A percentile compares a stretch with the other conserved stretches of the same genome.
These are phyloP conservation scores for Linum lewisii DNA, from an alignment of 345 rosid species.

Conservation along the genomic window DNA sequence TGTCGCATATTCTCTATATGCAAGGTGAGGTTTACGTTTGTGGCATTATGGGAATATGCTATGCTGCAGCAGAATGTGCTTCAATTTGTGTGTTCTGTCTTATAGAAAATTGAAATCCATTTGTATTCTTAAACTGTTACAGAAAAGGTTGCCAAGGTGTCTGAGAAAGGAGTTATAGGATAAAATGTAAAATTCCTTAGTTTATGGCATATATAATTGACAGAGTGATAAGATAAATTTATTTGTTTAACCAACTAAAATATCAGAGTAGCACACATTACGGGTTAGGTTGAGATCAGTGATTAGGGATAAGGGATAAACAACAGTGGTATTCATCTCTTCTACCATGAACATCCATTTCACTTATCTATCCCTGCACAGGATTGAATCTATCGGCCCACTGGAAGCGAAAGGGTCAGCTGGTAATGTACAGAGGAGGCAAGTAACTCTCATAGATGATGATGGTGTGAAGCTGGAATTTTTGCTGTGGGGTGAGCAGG, in stretches of 20 bases:
- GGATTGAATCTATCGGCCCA: constrained; percentile 77
- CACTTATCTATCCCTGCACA: constrained; percentile 18
- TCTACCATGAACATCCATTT: not conserved
- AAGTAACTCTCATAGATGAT: constrained; percentile 61
- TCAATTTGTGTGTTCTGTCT: not conserved
- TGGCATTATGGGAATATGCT: constrained; percentile 2
- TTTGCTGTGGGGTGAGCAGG: constrained; percentile 88
- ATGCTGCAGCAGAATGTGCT: not conserved
- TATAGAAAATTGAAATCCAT: no score
- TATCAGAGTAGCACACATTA: no score
- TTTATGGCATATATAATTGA: not conserved
- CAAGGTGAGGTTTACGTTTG: constrained; percentile 38
- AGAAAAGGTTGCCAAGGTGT: not conserved
- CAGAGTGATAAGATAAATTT: no score
- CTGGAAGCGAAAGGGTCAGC: constrained; percentile 49
- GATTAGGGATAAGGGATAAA: not conserved
- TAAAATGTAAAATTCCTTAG: not conserved
- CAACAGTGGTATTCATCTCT: not conserved
- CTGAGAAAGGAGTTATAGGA: not conserved
- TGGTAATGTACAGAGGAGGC: constrained; percentile 45
- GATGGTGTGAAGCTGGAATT: constrained; percentile 57
- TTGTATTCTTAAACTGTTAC: no score
- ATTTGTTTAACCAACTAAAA: no score
- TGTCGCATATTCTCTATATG: constrained; percentile 68
- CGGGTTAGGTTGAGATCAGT: not conserved